Base-by-base conservation (phyloP, 2,329 filamentous ascomycete species). In the Claviceps sp. region DNA sequence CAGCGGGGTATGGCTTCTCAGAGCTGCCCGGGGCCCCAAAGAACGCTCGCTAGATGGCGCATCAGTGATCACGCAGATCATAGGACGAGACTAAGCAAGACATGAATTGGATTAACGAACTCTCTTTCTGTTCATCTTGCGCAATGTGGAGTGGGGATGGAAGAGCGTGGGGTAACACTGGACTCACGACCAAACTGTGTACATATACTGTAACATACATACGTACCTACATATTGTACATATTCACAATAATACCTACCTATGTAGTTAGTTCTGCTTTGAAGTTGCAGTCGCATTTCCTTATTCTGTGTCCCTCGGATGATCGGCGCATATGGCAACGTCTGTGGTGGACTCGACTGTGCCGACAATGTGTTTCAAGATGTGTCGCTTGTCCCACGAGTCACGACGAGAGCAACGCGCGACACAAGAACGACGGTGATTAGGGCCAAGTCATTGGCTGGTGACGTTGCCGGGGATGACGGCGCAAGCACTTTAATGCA, bases 341-440 rank as follows among this genome's bases (percentile, higher is more conserved):
- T 16, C n/a, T 7, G 7, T 20, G 8, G 17, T 34, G 11, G 16
- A 50, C 9, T 45, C 45, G 29, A 20, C 7, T 47, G 23, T 26
- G 43, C 50, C 51, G 50, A 44, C 40, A 45, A 49, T 52, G 55
- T 56, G 55, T 56, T 56, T 57, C 55, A 55, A 51, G 49, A 20
- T 53, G 47, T 52, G 23, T 46, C 52, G 20, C 49, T 34, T 7
- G 49, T 50, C 42, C 49, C 34, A 50, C n/a, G n/a, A n/a, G n/a
- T n/a, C n/a, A n/a, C 49, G 13, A 38, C 29, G 14, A 49, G n/a
- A 7, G 42, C 17, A 20, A 26, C 48, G 3, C 11, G n/a, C 22
- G 38, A 37, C n/a, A 42, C 37, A 49, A 17, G 20, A 29, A 20
- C 20, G 23, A 49, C 47, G 3, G 43, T n/a, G 13, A 48, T 22